Evolutionary conservation across 805 yeast genomes (phyloP), one percentile per base, ranked within the genome.

Genomic region (Lipomyces mesembrius): DNA sequence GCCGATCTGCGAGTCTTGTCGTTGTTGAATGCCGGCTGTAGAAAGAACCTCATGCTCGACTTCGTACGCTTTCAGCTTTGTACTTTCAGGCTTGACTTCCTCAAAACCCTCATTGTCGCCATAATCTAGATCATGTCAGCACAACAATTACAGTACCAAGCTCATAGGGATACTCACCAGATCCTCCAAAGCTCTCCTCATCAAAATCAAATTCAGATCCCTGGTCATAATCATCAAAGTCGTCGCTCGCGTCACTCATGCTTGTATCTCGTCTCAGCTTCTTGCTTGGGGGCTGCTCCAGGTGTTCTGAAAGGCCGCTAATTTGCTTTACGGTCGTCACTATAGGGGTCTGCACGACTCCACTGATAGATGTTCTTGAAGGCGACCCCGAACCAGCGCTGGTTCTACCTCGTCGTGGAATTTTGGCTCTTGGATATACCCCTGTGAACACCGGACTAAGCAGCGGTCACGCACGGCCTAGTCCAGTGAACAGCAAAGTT

Each of bases 1-100:
- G 3, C 71, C 69, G 0, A 82, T 77, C 60, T 78, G 76, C 3
- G 71, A 73, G 27, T 75, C 77, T 58, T 80, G 82, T 37, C 76
- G 65, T 11, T 32, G 52, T 58, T 74, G 65, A 66, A 75, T 61
- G 71, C 72, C 76, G 20, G 54, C 57, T 6, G 56, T 46, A 20
- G 69, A 63, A 22, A 74, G 60, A 6, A 72, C 75, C 52, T 70
- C 72, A 55, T 68, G 70, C 34, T 65, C 74, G 37, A 71, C 73
- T 49, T 74, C 78, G 34, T 66, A 72, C 8, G 71, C 72, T 39
- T 72, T 67, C 68, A 63, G 59, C 39, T 39, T 58, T 56, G 34
- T 65, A 64, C 52, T 72, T 74, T 35, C 74, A 71, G 69, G 72
- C 63, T 65, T 63, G 43, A 63, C 57, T 35, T 63, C 72, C 46